Percentiles rank a stretch among this genome's conserved stretches.
Conservation (phyloP, 2,329 filamentous ascomycete genomes). For the Cytospora mali region DNA sequence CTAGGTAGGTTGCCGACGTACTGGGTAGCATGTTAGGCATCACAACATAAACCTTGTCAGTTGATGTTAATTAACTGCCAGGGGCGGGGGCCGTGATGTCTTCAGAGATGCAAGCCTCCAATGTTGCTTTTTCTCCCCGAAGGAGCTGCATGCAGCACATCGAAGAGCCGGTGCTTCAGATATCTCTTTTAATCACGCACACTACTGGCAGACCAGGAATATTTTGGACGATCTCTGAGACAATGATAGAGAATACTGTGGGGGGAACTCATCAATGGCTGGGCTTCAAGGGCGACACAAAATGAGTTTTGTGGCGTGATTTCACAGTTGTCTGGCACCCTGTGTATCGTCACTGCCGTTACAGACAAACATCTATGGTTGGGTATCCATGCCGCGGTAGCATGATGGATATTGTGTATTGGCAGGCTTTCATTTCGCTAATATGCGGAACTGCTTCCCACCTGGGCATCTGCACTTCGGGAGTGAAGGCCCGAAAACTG, state of each 20-base stretch:
- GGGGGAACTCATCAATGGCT: background rate
- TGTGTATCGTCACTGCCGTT: conserved; percentile 10
- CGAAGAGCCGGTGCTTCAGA: background rate
- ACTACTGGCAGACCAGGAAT: background rate
- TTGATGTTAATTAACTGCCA: background rate
- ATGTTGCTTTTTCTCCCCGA: background rate
- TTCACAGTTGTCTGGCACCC: background rate
- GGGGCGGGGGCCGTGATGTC: background rate
- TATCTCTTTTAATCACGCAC: too few relatives aligned
- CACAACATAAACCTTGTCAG: background rate
- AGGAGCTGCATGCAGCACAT: conserved; percentile 5
- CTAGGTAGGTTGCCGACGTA: background rate
- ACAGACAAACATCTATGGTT: background rate
- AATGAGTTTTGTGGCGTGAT: background rate
- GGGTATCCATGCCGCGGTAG: background rate
- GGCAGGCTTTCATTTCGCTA: background rate
- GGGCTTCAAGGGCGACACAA: background rate
- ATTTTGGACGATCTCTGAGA: conserved; percentile 1
- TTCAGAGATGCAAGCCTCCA: background rate
- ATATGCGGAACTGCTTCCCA: background rate
- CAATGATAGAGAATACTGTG: background rate
- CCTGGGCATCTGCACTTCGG: background rate
- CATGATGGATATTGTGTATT: background rate
- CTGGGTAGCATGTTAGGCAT: background rate
- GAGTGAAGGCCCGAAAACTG: background rate